These are phyloP conservation scores for Neonectria ditissima DNA, from an alignment of 2,329 filamentous ascomycete genomes.

Conservation along the genomic window DNA sequence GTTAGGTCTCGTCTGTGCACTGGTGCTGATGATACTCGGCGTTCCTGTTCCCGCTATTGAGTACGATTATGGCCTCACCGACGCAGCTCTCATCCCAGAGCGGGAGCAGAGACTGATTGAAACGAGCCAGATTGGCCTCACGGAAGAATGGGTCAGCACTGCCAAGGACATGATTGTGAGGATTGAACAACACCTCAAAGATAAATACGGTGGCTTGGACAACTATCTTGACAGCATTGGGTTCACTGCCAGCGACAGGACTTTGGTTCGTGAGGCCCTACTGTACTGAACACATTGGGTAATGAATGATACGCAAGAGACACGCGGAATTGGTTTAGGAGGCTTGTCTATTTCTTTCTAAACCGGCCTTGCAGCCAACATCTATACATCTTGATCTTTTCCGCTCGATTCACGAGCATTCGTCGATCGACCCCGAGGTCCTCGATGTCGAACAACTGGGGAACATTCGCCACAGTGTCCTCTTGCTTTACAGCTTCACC, in stretches of 20 bases:
- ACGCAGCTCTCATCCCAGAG: constrained; percentile 69
- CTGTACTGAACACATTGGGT: constrained; percentile 50
- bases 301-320: neutral
- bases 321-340: constrained; percentile 13
- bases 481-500: constrained; percentile 32
- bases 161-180: constrained; percentile 71
- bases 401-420: constrained; percentile 90
- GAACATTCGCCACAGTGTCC: constrained; percentile 35
- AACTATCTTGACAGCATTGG: constrained; percentile 75
- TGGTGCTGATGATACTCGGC: constrained; percentile 74
- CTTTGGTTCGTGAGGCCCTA: constrained; percentile 55
- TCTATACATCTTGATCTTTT: constrained; percentile 96
- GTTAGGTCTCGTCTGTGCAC: constrained; percentile 74
- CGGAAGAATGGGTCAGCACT: constrained; percentile 78
- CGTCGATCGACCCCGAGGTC: constrained; percentile 88
- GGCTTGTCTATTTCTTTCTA: constrained; percentile 68
- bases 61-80: constrained; percentile 78
- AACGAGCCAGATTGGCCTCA: constrained; percentile 76
- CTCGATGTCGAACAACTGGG: constrained; percentile 74
- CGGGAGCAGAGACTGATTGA: constrained; percentile 74
- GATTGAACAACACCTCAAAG: constrained; percentile 68
- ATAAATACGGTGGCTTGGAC: constrained; percentile 73
- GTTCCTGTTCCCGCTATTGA: constrained; percentile 71
- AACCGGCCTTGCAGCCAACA: constrained; percentile 95
- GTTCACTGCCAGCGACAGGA: constrained; percentile 60